Evolutionary conservation across 129 eudicot genomes (phyloP).

Genomic region (Centrapalus pauciflorus): DNA sequence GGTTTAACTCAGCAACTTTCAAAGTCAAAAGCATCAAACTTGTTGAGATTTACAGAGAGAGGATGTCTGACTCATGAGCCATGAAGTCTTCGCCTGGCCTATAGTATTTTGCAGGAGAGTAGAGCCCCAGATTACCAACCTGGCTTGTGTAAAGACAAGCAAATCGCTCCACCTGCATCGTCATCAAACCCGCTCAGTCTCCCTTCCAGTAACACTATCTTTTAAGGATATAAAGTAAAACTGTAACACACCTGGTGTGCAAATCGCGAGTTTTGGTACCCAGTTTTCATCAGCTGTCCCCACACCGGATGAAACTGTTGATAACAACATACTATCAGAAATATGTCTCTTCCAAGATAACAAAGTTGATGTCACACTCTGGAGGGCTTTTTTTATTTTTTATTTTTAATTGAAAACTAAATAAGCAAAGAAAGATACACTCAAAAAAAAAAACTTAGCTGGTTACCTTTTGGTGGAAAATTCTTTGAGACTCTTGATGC

Average conservation of each 20-base stretch:
- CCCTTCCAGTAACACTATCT: background rate
- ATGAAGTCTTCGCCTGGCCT: conserved; percentile 88
- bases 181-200: background rate
- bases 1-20: conserved; percentile 11
- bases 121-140: conserved; percentile 67
- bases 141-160: conserved; percentile 92
- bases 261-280: conserved; percentile 92
- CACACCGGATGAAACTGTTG: conserved; percentile 84
- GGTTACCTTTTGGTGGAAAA: conserved; percentile 72
- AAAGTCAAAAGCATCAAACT: background rate
- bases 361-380: too few species aligned
- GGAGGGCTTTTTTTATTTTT: background rate
- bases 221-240: background rate
- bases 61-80: conserved; percentile 83
- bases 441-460: background rate
- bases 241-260: conserved; percentile 80
- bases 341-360: background rate
- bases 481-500: conserved; percentile 67
- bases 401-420: too few species aligned
- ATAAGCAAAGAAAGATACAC: background rate
- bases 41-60: conserved; percentile 7
- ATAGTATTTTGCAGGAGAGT: conserved; percentile 90
- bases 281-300: conserved; percentile 99
- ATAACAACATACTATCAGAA: background rate
- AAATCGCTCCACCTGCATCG: conserved; percentile 85